These are phyloP conservation scores for Clathrus columnatus DNA, from an alignment of 768 basidiomycete genomes.

Conservation along the genomic window DNA sequence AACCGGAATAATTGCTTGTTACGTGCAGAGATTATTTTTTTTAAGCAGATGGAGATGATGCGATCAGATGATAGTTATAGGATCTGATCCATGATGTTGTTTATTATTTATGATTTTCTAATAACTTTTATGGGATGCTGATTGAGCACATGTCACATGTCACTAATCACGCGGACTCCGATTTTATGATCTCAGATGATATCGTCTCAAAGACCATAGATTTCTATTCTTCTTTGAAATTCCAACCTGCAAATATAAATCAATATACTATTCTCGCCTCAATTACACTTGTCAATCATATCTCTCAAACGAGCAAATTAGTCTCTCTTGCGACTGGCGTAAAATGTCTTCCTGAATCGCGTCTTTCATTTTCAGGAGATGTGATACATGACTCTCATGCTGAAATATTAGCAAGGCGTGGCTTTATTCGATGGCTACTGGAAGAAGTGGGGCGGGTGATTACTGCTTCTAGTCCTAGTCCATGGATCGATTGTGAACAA, in stretches of 20 bases:
- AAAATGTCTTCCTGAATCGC: slow-evolving; percentile 66
- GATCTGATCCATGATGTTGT: neutral
- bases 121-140: neutral
- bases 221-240: slow-evolving; percentile 37
- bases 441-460: slow-evolving; percentile 47
- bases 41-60: neutral
- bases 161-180: neutral
- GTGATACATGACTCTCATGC: slow-evolving; percentile 86
- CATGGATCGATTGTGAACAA: slow-evolving; percentile 39
- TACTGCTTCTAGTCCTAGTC: slow-evolving; percentile 20
- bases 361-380: slow-evolving; percentile 63
- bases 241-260: slow-evolving; percentile 37
- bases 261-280: slow-evolving; percentile 60
- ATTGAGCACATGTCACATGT: neutral
- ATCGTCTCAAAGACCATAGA: slow-evolving; percentile 32
- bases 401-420: slow-evolving; percentile 81
- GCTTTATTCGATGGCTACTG: slow-evolving; percentile 69
- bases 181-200: slow-evolving; percentile 14
- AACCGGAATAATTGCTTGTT: neutral
- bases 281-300: slow-evolving; percentile 33
- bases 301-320: neutral
- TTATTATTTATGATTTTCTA: neutral
- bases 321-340: slow-evolving; percentile 76
- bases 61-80: neutral
- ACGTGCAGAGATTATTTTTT: no score